Evolutionary conservation across 306 rosid genomes (phyloP).

Genomic region (Alnus rubra): DNA sequence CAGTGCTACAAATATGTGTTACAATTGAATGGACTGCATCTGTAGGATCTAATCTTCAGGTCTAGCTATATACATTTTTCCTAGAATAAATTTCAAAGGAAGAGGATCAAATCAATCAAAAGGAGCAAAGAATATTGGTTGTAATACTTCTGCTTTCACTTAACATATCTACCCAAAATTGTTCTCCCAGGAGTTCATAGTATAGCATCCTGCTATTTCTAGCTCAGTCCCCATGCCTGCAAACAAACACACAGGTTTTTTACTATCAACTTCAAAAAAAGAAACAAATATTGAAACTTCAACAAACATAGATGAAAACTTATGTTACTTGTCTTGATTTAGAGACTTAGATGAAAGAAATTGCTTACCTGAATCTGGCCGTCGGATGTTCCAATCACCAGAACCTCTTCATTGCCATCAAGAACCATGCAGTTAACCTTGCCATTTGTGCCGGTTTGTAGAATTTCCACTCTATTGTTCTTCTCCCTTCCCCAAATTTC

Average conservation of each 20-base stretch:
- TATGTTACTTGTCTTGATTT: neutral
- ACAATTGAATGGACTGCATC: constrained; percentile 7
- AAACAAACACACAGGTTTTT: constrained; percentile 25
- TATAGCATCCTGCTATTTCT: constrained; percentile 24
- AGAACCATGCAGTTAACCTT: constrained; percentile 70
- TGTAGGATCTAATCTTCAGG: neutral
- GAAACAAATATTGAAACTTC: too few relatives aligned
- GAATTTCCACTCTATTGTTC: constrained; percentile 52
- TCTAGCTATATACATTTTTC: constrained; percentile 16
- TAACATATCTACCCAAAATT: constrained; percentile 6
- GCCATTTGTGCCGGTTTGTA: constrained; percentile 63
- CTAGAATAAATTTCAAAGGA: constrained; percentile 1
- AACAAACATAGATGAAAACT: neutral
- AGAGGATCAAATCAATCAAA: neutral
- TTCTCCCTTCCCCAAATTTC: constrained; percentile 83
- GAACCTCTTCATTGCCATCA: constrained; percentile 65
- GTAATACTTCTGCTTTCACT: neutral
- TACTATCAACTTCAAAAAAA: too few relatives aligned
- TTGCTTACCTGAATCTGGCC: constrained; percentile 77
- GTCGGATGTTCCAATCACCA: constrained; percentile 82
- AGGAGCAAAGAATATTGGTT: constrained; percentile 20
- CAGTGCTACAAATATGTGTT: neutral
- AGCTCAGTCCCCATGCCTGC: constrained; percentile 86
- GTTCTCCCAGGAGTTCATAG: constrained; percentile 14
- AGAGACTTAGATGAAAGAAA: neutral